phyloP scores from a whole-genome alignment of 2,329 filamentous ascomycete genomes.

The Hymenoscyphus infarciens region DNA sequence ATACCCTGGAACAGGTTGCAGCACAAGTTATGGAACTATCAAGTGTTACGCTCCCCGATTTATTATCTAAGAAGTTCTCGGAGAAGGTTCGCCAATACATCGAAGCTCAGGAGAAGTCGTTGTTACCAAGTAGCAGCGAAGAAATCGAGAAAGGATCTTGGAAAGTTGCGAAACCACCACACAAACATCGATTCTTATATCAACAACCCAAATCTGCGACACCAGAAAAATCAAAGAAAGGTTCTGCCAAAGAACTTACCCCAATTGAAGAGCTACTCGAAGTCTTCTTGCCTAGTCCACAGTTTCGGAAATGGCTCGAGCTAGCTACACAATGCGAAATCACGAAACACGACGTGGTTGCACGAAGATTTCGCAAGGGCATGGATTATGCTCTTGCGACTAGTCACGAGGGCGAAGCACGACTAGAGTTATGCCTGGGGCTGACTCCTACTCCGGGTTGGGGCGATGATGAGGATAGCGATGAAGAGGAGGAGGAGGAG shows the following conservation, averaged over 20 bases:
- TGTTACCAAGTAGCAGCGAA: conserved; percentile 44
- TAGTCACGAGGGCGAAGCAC: conserved; percentile 71
- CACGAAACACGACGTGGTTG: conserved; percentile 72
- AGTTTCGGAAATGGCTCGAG: conserved; percentile 87
- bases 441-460: conserved; percentile 83
- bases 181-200: conserved; percentile 93
- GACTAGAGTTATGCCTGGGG: conserved; percentile 82
- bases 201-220: conserved; percentile 49
- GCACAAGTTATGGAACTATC: conserved; percentile 79
- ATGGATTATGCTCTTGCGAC: conserved; percentile 92
- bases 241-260: conserved; percentile 42
- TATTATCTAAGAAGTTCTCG: conserved; percentile 77
- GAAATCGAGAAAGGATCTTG: conserved; percentile 60
- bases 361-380: conserved; percentile 80
- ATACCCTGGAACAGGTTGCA: conserved; percentile 78
- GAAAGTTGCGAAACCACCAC: conserved; percentile 80
- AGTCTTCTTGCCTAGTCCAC: conserved; percentile 74
- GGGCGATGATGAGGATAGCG: conserved; percentile 65
- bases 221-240: conserved; percentile 33
- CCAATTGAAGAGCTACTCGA: conserved; percentile 77
- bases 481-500: conserved; percentile 44
- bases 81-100: conserved; percentile 68
- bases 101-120: conserved; percentile 56
- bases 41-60: conserved; percentile 74
- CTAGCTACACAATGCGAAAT: conserved; percentile 74